A percentile compares a stretch with the other conserved stretches of the same genome.
These are phyloP conservation scores for Entomortierella lignicola DNA, from an alignment of 192 early-diverging fungal genomes.

Conservation along the genomic window DNA sequence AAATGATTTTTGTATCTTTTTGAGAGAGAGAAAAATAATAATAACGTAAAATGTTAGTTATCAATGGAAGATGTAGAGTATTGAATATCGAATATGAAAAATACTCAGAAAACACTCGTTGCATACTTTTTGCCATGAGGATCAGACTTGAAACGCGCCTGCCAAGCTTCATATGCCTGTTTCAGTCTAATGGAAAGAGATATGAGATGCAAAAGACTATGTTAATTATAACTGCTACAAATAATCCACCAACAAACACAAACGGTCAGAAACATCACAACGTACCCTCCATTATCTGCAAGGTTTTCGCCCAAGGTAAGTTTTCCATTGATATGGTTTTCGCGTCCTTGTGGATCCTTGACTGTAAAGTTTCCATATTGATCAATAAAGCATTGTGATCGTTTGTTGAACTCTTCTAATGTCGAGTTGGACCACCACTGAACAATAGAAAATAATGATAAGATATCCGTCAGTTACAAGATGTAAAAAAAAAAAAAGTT, in stretches of 20 bases:
- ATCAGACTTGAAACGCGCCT: conserved; percentile 29
- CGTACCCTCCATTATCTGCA: conserved; percentile 76
- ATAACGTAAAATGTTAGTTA: neutral
- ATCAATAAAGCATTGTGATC: conserved; percentile 71
- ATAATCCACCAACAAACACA: neutral
- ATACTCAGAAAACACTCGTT: neutral
- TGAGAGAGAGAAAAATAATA: neutral
- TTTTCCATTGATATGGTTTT: conserved; percentile 64
- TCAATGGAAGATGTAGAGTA: neutral
- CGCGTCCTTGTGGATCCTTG: conserved; percentile 51
- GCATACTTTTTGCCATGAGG: conserved; percentile 30
- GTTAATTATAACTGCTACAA: neutral
- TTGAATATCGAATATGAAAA: neutral
- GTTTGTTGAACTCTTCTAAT: conserved; percentile 59
- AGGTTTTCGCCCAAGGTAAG: conserved; percentile 73
- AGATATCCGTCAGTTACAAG: no score
- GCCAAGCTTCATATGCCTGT: conserved; percentile 45
- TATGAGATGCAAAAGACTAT: neutral
- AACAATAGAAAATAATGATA: neutral
- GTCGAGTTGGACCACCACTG: conserved; percentile 81
- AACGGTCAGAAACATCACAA: conserved; percentile 13
- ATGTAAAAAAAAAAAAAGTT: neutral
- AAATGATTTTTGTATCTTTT: conserved; percentile 43
- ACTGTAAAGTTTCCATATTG: conserved; percentile 71
- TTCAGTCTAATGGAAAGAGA: conserved; percentile 52